Conservation (phyloP, 164 flowering plant genomes). For the Pachysandra terminalis region DNA sequence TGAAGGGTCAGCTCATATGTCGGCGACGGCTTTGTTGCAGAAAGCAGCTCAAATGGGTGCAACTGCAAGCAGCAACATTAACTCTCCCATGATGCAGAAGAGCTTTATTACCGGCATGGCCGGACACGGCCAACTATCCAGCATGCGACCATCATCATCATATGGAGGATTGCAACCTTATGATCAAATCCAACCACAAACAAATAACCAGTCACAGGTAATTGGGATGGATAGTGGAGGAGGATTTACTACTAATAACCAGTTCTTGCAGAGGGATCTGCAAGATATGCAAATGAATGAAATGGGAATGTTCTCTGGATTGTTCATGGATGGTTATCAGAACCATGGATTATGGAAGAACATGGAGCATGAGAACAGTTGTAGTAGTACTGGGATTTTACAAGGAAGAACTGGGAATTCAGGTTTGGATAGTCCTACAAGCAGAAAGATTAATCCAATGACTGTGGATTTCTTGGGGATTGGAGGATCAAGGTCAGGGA, state of each 20-base stretch:
- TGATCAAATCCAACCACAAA: constrained; percentile 19
- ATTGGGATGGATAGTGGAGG: constrained; percentile 21
- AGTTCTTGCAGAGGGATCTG: too few species aligned
- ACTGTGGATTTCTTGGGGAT: constrained; percentile 57
- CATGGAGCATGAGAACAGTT: constrained; percentile 16
- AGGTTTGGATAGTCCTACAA: not conserved
- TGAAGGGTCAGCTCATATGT: constrained; percentile 30
- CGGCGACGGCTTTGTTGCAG: constrained; percentile 54
- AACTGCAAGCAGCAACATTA: constrained; percentile 30
- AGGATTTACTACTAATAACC: constrained; percentile 22
- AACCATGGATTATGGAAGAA: constrained; percentile 26
- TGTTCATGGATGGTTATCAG: constrained; percentile 30
- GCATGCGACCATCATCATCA: constrained; percentile 23
- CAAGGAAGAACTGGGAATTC: constrained; percentile 14
- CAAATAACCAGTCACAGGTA: constrained; percentile 20
- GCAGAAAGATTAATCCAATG: constrained; percentile 14
- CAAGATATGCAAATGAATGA: too few species aligned
- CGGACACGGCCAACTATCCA: constrained; percentile 32
- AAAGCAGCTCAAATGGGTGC: constrained; percentile 71
- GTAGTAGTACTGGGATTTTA: constrained; percentile 6
- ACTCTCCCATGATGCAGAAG: constrained; percentile 22
- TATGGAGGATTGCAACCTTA: constrained; percentile 18
- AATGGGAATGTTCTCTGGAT: constrained; percentile 28
- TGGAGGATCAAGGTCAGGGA: constrained; percentile 26
- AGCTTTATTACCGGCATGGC: constrained; percentile 30